Conservation (phyloP, 2,329 filamentous ascomycete species). For the Cordyceps javanica region DNA sequence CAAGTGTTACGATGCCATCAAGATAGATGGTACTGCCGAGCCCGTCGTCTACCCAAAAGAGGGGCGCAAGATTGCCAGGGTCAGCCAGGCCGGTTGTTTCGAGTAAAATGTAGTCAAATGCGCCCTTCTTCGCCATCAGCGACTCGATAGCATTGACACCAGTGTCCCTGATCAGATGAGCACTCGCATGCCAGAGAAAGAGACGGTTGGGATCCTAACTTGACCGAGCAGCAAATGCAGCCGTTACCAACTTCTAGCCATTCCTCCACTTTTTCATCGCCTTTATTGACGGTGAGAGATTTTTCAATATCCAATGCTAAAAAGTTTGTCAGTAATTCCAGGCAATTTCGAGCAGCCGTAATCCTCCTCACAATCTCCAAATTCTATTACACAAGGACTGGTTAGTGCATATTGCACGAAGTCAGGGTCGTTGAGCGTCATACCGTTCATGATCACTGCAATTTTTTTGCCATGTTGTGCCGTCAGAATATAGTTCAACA, state of each 20-base stretch:
- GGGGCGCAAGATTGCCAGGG: slow-evolving; percentile 86
- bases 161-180: slow-evolving; percentile 57
- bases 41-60: slow-evolving; percentile 98
- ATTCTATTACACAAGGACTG: slow-evolving; percentile 46
- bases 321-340: neutral
- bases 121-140: slow-evolving; percentile 86
- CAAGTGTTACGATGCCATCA: slow-evolving; percentile 91
- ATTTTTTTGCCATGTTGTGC: slow-evolving; percentile 97
- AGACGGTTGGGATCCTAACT: slow-evolving; percentile 42
- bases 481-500: slow-evolving; percentile 92
- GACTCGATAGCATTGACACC: slow-evolving; percentile 94
- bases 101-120: slow-evolving; percentile 95
- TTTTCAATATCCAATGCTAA: slow-evolving; percentile 93
- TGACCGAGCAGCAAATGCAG: slow-evolving; percentile 96
- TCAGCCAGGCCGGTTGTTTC: slow-evolving; percentile 95
- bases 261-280: slow-evolving; percentile 76
- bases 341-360: neutral
- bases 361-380: slow-evolving; percentile 63
- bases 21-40: slow-evolving; percentile 93
- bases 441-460: slow-evolving; percentile 91
- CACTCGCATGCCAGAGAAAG: neutral
- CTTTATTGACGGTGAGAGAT: slow-evolving; percentile 83
- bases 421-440: slow-evolving; percentile 11
- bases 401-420: slow-evolving; percentile 10
- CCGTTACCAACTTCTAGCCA: slow-evolving; percentile 96